Evolutionary conservation across 1,284 basidiomycete genomes (phyloP), one percentile per base, ranked within the genome.

Genomic region (Puccinia horiana): DNA sequence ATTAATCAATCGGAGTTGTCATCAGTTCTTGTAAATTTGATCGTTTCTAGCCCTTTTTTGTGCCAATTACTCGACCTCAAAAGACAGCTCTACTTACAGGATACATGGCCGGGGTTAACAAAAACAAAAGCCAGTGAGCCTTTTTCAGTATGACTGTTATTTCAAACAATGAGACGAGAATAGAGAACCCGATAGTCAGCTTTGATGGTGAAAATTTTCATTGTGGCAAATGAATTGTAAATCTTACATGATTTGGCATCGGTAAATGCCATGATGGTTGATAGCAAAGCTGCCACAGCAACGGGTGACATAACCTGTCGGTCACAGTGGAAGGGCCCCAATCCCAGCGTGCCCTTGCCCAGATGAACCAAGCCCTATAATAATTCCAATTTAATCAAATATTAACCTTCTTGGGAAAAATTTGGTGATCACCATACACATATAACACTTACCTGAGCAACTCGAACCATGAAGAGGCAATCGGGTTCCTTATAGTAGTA

Each of bases 401-500:
- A 40, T 65, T 40, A 65, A 35, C 61, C 35, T 65, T 40, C 35
- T 65, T 1, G 16, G 1, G 14, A 37, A 18, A 18, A 35, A 63
- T 3, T 35, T 4, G 35, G 14, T 20, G 6, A 65, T 40, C 4
- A 65, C 35, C 18, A 35, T 35, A 37, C 11, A 20, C 9, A 52
- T 37, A 73, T 14, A 23, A 2, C 18, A 44, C 42, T 73, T 81
- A 81, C 78, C 85, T 99, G 96, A 2, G 96, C 94, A 79, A 99
- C 92, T 82, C 97, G 92, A 18, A 98, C 96, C 90, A 95, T 94
- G 88, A 99, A 99, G 85, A 99, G 88, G 86, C 95, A 97, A 87
- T 99, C 95, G 2, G 95, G 92, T 88, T 99, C 97, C 88, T 98
- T 98, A 88, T 93, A 91, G 88, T 99, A 99, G 89, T 99, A 99